These are phyloP conservation scores for Zelonia costaricensis DNA, from an alignment of 208 protist genomes.

Conservation along the genomic window DNA sequence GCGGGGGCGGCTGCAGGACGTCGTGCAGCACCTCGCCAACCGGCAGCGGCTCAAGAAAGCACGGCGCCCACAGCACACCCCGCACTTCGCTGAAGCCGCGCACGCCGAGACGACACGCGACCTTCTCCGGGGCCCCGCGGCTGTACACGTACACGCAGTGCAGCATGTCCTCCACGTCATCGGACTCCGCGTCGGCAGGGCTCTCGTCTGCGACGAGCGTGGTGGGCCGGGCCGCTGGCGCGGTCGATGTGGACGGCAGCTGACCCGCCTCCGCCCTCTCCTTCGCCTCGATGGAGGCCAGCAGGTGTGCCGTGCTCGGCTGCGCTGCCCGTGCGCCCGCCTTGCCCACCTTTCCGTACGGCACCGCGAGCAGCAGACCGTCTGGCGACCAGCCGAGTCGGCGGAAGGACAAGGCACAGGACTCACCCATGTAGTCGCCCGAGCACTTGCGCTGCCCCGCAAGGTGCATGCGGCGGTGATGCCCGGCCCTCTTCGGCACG, in stretches of 20 bases:
- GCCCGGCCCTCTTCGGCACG: slow-evolving; percentile 29
- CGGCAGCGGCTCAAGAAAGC: slow-evolving; percentile 63
- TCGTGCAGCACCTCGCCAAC: slow-evolving; percentile 13
- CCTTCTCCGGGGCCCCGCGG: slow-evolving; percentile 57
- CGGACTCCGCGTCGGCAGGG: neutral
- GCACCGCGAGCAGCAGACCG: slow-evolving; percentile 71
- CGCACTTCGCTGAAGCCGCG: slow-evolving; percentile 75
- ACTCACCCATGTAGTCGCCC: slow-evolving; percentile 78
- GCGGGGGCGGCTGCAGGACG: slow-evolving; percentile 6
- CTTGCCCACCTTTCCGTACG: slow-evolving; percentile 66
- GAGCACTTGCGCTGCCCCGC: slow-evolving; percentile 56
- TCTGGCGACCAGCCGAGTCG: slow-evolving; percentile 84
- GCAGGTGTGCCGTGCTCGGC: slow-evolving; percentile 20
- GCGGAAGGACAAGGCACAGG: slow-evolving; percentile 72
- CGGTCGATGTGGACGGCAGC: too few species aligned
- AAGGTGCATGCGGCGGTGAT: slow-evolving; percentile 43
- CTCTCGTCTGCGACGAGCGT: slow-evolving; percentile 7
- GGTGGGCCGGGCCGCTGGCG: neutral
- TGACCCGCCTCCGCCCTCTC: slow-evolving; percentile 17
- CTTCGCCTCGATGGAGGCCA: slow-evolving; percentile 38
- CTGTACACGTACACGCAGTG: slow-evolving; percentile 85
- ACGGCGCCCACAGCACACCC: slow-evolving; percentile 80
- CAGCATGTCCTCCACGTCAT: slow-evolving; percentile 50
- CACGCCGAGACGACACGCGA: slow-evolving; percentile 57
- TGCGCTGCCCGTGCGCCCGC: slow-evolving; percentile 1